phyloP scores from a whole-genome alignment of 1,139 yeast species.

The Pichia sorboxylosa region DNA sequence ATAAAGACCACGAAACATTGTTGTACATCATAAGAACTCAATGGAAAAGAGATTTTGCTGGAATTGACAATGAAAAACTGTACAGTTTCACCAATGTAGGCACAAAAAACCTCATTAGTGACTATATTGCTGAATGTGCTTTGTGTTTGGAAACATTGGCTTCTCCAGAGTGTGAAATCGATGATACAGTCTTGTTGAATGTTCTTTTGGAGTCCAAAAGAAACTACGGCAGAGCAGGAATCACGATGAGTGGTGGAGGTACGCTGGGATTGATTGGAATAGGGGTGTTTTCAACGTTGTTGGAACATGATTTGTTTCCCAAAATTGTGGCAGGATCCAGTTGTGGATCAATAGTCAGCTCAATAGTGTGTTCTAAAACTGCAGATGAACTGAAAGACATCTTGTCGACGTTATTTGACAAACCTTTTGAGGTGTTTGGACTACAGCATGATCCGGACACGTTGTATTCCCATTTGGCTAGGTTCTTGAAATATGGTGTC shows the following conservation, averaged over 20 bases:
- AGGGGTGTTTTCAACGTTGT: slow-evolving; percentile 75
- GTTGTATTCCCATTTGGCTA: slow-evolving; percentile 39
- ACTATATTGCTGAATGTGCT: slow-evolving; percentile 70
- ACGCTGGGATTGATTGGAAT: slow-evolving; percentile 87
- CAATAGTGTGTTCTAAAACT: slow-evolving; percentile 71
- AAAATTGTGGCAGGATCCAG: slow-evolving; percentile 90
- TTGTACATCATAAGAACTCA: slow-evolving; percentile 71
- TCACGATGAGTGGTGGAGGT: slow-evolving; percentile 90
- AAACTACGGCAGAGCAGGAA: slow-evolving; percentile 87
- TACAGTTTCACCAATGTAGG: slow-evolving; percentile 77
- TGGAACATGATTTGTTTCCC: slow-evolving; percentile 68
- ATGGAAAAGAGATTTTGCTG: slow-evolving; percentile 78
- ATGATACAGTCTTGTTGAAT: slow-evolving; percentile 59
- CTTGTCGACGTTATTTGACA: slow-evolving; percentile 40
- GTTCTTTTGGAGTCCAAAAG: slow-evolving; percentile 80
- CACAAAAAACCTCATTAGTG: slow-evolving; percentile 73
- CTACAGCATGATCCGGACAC: slow-evolving; percentile 34
- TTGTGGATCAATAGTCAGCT: slow-evolving; percentile 92
- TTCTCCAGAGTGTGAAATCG: slow-evolving; percentile 37
- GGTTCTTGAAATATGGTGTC: slow-evolving; percentile 71
- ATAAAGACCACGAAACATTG: slow-evolving; percentile 47
- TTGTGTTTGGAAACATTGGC: slow-evolving; percentile 42
- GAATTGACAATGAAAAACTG: slow-evolving; percentile 72
- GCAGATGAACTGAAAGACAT: slow-evolving; percentile 59
- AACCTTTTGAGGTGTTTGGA: slow-evolving; percentile 64